Evolutionary conservation across 2,329 filamentous ascomycete species (phyloP), one percentile per base, ranked within the genome.

Genomic region (Penicillium sp.): DNA sequence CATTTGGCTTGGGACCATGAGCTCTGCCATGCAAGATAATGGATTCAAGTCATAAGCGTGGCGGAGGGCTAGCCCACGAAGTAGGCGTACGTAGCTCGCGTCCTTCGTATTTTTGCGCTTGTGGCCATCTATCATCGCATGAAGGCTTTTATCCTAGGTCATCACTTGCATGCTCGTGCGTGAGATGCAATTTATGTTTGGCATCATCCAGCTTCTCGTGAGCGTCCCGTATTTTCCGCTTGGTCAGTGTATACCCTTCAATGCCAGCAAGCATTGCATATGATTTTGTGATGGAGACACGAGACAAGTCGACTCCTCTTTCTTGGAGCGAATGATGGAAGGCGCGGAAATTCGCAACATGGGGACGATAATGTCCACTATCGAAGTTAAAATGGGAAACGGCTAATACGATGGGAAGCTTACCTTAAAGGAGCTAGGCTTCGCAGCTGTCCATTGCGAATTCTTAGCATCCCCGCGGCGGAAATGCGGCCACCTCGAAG

Each of bases 301-400:
- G 80, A 10, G 75, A 78, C 76, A 89, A 84, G 60, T 95, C 88
- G 0, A 83, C 87, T 1, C 84, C 84, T 20, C 76, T 76, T 1
- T 81, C 79, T 50, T 80, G 78, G 3, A 95, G 70, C 6, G 73
- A 80, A 44, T 80, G 77, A 2, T 94, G 76, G 54, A 95, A 94
- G 1, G 82, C 80, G 18, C 84, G 79, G 57, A 95, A 94, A 57
- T 90, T 94, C 44, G 78, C 76, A 1, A 85, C 78, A 0, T 88
- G 85, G 0, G 88, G 88, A 0, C 87, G 78, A 60, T 95, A 95
- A 64, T 95, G 88, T 0, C 88, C 88, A 52, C 77, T 82, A 1
- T 79, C 2, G 65, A 2, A 76, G 56, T 48, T 50, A 59, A 39
- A 20, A 16, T n/a, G 6, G 9, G 16, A 23, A 5, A 6, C 13